Base-by-base conservation (phyloP, 108 stramenopile genomes). In the Conticribra guillardii region DNA sequence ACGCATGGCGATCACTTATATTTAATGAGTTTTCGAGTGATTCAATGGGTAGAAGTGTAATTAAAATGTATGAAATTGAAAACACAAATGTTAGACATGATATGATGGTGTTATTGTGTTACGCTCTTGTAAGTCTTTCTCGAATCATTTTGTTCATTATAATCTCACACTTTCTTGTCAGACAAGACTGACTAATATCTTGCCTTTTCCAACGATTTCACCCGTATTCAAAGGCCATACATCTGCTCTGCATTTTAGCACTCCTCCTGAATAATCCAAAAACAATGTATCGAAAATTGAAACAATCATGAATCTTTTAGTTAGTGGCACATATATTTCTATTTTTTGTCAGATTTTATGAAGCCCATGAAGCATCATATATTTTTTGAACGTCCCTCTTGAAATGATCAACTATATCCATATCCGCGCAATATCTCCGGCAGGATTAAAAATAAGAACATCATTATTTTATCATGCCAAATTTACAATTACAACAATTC, bases 1-100 rank as follows among this genome's bases (percentile, higher is more conserved):
- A 85, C 54, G 76, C 76, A 0, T 88, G 76, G 60, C 60, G 87
- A 18, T 71, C 83, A 18, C 82, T 88, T 62, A 88, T 88, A 85
- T 72, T 71, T 48, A 82, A 73, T 26, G 87, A 88, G 56, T 88
- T 88, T 57, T 5, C 21, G 11, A 49, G 68, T 34, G 49, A 54
- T 32, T 16, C n/a, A 4, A 45, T 61, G 3, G 83, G 86, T n/a
- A 60, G 68, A 4, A 53, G 60, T 32, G 82, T 87, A 2, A 46
- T 88, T 16, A 32, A 53, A 37, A 70, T 69, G 14, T 88, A 81
- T 71, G 84, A 85, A 57, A 88, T 87, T 68, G 82, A 81, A 22
- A 72, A 83, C 34, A 69, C 74, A 21, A 78, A 81, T 37, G 57
- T 74, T n/a, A 48, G 64, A 17, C 50, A 79, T 16, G 82, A 83